phyloP scores from a whole-genome alignment of 164 flowering plant species.

The Sextonia rubra region DNA sequence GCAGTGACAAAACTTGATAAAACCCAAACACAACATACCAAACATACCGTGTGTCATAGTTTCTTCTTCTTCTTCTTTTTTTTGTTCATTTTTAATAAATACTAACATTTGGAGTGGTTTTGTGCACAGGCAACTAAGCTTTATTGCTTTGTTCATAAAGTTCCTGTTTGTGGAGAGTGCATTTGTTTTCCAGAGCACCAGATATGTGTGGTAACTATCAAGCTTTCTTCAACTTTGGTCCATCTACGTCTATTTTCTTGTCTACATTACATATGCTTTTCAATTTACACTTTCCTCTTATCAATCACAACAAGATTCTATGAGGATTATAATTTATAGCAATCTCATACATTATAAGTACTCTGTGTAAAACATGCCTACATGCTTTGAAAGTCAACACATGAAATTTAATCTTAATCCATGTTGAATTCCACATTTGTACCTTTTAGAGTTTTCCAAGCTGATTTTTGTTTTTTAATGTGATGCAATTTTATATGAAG shows the following conservation, averaged over 20 bases:
- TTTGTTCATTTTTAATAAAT: background rate
- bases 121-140: slow-evolving; percentile 88
- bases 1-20: background rate
- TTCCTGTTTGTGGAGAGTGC: slow-evolving; percentile 98
- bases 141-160: slow-evolving; percentile 97
- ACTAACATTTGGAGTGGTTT: slow-evolving; percentile 10
- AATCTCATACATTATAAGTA: background rate
- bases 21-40: background rate
- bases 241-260: background rate
- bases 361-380: background rate
- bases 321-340: background rate
- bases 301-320: background rate
- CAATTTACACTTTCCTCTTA: background rate
- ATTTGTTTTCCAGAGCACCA: slow-evolving; percentile 95
- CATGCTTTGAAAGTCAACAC: background rate
- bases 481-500: no score
- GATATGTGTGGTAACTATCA: slow-evolving; percentile 78
- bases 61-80: no score
- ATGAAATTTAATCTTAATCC: background rate
- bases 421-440: no score
- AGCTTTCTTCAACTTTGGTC: background rate
- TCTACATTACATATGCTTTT: background rate
- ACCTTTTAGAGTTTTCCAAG: no score
- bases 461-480: no score
- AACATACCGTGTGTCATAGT: background rate